Percentiles rank a stretch among this genome's conserved stretches.
Conservation (phyloP, 306 rosid species). For the Trifolium repens region DNA sequence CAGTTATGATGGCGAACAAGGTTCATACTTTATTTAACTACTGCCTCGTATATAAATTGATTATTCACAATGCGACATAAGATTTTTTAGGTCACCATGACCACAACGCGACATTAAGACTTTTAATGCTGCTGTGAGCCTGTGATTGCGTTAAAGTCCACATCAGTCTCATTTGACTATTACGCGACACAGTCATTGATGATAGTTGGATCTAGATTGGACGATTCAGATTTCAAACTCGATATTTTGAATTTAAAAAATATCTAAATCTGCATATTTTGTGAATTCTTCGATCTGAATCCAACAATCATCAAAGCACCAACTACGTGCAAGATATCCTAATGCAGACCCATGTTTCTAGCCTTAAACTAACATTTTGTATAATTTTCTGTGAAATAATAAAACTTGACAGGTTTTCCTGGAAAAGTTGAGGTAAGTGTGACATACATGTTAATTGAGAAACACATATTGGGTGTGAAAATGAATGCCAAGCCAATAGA, state of each 20-base stretch:
- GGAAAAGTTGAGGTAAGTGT: conserved; percentile 61
- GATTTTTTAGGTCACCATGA: neutral
- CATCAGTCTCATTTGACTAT: neutral
- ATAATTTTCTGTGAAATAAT: neutral
- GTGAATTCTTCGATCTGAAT: neutral
- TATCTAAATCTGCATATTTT: neutral
- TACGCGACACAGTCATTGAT: neutral
- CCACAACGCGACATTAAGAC: neutral
- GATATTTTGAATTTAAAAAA: neutral
- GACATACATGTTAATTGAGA: conserved; percentile 56
- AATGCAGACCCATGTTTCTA: neutral
- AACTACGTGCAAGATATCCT: neutral
- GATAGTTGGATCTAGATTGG: neutral
- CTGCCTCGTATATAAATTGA: neutral
- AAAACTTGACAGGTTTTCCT: conserved; percentile 65
- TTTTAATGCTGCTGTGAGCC: neutral
- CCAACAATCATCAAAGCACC: neutral
- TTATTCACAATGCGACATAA: neutral
- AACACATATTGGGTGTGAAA: conserved; percentile 51
- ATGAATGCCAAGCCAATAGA: conserved; percentile 59
- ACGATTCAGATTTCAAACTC: neutral
- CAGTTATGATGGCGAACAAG: conserved; percentile 67
- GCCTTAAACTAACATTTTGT: neutral
- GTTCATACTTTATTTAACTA: conserved; percentile 32
- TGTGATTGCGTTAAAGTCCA: too few species aligned